phyloP scores from a whole-genome alignment of 2,329 filamentous ascomycete species.

The Lasiodiplodia citricola region DNA sequence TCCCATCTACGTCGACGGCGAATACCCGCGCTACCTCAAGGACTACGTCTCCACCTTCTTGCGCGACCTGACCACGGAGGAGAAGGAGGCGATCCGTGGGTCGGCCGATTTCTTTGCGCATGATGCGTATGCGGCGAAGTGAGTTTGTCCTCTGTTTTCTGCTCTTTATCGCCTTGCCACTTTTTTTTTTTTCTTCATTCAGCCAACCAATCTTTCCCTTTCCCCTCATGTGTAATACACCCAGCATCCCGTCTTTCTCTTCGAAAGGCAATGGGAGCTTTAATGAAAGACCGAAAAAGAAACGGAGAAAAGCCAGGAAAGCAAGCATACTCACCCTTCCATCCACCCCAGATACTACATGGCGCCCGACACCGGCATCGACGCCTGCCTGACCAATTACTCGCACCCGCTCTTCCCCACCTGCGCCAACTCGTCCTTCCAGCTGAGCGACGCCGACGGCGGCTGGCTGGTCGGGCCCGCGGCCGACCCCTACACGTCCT shows the following conservation, averaged over 20 bases:
- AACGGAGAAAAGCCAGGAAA: not conserved
- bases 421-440: slow-evolving; percentile 42
- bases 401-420: slow-evolving; percentile 41
- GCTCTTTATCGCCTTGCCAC: not conserved
- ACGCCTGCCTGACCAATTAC: slow-evolving; percentile 43
- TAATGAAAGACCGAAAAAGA: no score
- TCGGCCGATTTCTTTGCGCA: slow-evolving; percentile 44
- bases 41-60: slow-evolving; percentile 41
- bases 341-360: slow-evolving; percentile 35
- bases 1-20: slow-evolving; percentile 51
- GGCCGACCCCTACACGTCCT: slow-evolving; percentile 39
- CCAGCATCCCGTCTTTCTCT: no score
- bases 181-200: no score
- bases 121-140: slow-evolving; percentile 43
- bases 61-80: slow-evolving; percentile 37
- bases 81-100: slow-evolving; percentile 41
- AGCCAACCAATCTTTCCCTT: no score
- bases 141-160: not conserved
- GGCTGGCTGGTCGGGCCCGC: slow-evolving; percentile 42
- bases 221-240: no score
- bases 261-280: no score
- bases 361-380: slow-evolving; percentile 43
- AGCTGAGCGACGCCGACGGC: slow-evolving; percentile 33
- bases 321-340: no score
- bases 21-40: slow-evolving; percentile 50